Evolutionary conservation across 441 rosid species (phyloP), one percentile per base, ranked within the genome.

Genomic region (Oxalis stricta): DNA sequence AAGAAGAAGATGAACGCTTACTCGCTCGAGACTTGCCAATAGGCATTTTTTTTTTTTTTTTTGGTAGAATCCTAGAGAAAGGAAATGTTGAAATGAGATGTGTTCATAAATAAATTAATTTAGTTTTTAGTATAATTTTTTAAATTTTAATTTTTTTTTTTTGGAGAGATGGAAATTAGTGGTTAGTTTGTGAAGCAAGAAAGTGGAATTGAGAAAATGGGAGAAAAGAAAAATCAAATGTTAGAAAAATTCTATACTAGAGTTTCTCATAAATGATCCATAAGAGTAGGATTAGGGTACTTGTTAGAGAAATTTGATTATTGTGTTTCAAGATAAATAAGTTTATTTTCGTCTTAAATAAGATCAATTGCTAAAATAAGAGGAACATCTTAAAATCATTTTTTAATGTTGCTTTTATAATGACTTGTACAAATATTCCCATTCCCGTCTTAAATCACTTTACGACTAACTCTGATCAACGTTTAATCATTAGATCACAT

Each of bases 221-320:
- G 13, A 26, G 10, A 10, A 9, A 5, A 29, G 14, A 5, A 1
- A 13, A 24, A 10, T 7, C 3, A 13, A 13, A 10, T 9, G 12
- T 2, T 11, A 46, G 80, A 78, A 69, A 61, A 48, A 52, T 69
- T 71, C 69, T 45, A 59, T 59, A 56, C 58, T 66, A 24, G 72
- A 73, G 75, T 61, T 46, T 48, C 45, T 68, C 65, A 55, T n/a
- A n/a, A n/a, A n/a, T 57, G 93, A 82, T 82, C 93, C 96, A 44
- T 26, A 21, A 19, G 64, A 63, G 66, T 68, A 56, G 93, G 89
- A 53, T 38, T 37, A 59, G 62, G 62, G 39, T 42, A 47, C 63
- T 58, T 42, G 61, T 38, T 50, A 19, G 37, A 33, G 33, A 41
- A 20, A 18, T 44, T 20, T 15, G 46, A 23, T 20, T 26, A 30